Conservation (phyloP, 805 yeast genomes). For the Diddensiella transvaalensis region DNA sequence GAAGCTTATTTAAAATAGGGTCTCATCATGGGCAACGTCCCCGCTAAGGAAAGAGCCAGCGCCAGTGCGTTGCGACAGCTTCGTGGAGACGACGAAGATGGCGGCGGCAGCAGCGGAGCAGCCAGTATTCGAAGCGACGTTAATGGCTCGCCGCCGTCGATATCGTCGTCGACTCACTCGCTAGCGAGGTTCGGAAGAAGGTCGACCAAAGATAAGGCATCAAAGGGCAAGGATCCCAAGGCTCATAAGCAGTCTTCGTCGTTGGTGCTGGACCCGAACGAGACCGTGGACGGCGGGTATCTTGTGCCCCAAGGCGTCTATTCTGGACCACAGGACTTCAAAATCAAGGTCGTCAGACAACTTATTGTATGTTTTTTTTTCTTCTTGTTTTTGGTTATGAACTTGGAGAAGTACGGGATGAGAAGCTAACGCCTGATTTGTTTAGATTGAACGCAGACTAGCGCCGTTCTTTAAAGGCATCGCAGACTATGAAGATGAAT, state of each 20-base stretch:
- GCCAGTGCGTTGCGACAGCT: not conserved
- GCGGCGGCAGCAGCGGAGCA: conserved; percentile 1
- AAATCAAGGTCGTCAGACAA: conserved; percentile 66
- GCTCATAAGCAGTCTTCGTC: not conserved
- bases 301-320: conserved; percentile 91
- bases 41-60: conserved; percentile 15
- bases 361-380: conserved; percentile 41
- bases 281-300: conserved; percentile 90
- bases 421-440: too few species aligned
- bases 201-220: not conserved
- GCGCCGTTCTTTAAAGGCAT: conserved; percentile 92
- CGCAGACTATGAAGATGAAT: conserved; percentile 66
- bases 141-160: not conserved
- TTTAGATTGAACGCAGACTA: conserved; percentile 52
- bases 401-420: too few species aligned
- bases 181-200: not conserved
- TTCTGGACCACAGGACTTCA: conserved; percentile 68
- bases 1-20: too few species aligned
- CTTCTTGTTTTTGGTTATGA: conserved; percentile 1
- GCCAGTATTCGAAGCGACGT: not conserved
- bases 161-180: not conserved
- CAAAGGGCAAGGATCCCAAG: not conserved
- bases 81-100: not conserved
- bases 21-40: conserved; percentile 22
- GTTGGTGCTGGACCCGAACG: conserved; percentile 37